phyloP scores from a whole-genome alignment of 23 red algal species.

The Chondrus crispus region DNA sequence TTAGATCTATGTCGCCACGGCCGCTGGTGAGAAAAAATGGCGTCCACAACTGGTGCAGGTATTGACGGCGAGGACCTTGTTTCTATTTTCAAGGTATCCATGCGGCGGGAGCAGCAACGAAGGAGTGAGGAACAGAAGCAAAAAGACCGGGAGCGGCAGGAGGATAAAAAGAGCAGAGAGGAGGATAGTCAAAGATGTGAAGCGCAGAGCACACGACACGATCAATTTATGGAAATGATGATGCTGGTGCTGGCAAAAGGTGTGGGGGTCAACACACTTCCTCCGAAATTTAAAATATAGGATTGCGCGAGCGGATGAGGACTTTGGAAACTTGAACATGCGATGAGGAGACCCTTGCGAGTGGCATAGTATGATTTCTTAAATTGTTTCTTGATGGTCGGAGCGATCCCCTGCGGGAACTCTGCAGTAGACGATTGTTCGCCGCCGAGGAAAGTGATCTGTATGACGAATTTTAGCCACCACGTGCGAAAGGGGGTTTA shows the following conservation, averaged over 20 bases:
- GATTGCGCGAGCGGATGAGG: neutral
- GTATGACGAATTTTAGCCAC: constrained; percentile 3
- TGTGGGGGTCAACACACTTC: constrained; percentile 3
- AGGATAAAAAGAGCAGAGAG: too few species aligned
- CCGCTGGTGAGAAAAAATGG: too few species aligned
- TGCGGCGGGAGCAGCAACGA: too few species aligned
- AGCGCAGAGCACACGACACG: too few species aligned
- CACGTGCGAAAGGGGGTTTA: constrained; percentile 30
- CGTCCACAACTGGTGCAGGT: too few species aligned
- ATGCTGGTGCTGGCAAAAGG: constrained; percentile 1
- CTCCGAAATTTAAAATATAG: constrained; percentile 15
- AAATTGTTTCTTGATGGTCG: neutral
- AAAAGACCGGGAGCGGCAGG: too few species aligned
- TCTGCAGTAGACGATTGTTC: constrained; percentile 29
- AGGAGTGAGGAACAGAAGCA: too few species aligned
- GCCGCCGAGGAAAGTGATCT: constrained; percentile 20
- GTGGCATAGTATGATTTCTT: neutral
- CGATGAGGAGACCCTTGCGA: constrained; percentile 1
- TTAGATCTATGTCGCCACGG: too few species aligned
- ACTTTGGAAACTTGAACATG: neutral
- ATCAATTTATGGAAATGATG: too few species aligned
- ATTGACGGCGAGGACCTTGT: too few species aligned
- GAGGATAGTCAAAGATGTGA: too few species aligned
- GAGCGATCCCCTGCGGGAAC: neutral
- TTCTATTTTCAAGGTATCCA: too few species aligned